Evolutionary conservation across 2,329 filamentous ascomycete genomes (phyloP).

Genomic region (Hypoxylon sp.): DNA sequence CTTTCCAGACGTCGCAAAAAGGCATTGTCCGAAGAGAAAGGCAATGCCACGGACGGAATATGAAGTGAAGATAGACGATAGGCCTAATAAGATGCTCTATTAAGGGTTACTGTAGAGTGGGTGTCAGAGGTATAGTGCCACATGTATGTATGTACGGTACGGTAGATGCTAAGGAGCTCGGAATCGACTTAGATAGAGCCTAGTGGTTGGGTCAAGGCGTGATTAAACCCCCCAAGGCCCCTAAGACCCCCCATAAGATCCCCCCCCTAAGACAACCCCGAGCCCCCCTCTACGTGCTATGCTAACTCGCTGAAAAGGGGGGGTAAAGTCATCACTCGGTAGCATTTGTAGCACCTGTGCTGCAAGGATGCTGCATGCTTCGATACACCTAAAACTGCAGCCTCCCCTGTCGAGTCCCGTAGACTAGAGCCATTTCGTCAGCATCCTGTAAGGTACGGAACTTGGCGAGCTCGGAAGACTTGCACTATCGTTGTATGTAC

Average conservation of each 20-base stretch:
- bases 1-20: conserved; percentile 15
- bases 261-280: too few species aligned
- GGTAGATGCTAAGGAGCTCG: not conserved
- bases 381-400: conserved; percentile 26
- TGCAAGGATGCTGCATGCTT: conserved; percentile 30
- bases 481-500: too few species aligned
- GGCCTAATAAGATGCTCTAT: not conserved
- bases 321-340: conserved; percentile 1
- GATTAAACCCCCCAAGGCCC: too few species aligned
- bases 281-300: not conserved
- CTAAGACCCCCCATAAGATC: too few species aligned
- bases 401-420: conserved; percentile 13
- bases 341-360: conserved; percentile 17
- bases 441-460: conserved; percentile 27
- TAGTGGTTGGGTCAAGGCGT: conserved; percentile 16
- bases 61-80: not conserved
- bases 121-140: too few species aligned
- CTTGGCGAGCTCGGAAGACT: conserved; percentile 7
- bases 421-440: conserved; percentile 25
- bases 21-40: conserved; percentile 15
- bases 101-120: not conserved
- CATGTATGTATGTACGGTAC: too few species aligned
- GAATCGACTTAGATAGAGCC: not conserved
- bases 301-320: conserved; percentile 11
- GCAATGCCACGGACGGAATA: conserved; percentile 2